Base-by-base conservation (phyloP, 495 filamentous ascomycete genomes). In the Achaetomiella virescens region DNA sequence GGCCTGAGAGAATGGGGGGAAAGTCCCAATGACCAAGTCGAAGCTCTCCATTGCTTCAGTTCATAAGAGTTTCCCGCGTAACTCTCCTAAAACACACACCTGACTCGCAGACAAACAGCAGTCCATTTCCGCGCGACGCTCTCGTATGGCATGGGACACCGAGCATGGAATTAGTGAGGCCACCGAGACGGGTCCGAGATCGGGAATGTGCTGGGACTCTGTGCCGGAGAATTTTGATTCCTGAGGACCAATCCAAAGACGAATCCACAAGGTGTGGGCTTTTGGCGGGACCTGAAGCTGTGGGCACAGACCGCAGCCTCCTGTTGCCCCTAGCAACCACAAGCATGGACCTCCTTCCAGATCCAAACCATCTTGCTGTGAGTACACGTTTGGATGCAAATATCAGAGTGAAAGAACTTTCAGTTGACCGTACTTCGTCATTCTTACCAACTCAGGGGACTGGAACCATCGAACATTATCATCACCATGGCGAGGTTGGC, bases 401-500 rank as follows among this genome's bases (percentile, higher is more conserved):
- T 4, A 11, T 38, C 36, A 11, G 3, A 3, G 3, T 7, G 36
- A 12, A 11, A 38, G 3, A 6, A 7, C 36, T n/a, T 38, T 31
- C 4, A 31, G 9, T 4, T 31, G 27, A 53, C 15, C n/a, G n/a
- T n/a, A n/a, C 6, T 27, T 18, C 22, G 20, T 44, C 25, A 31
- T 25, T 35, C n/a, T 31, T 5, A 33, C 18, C 9, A 25, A 5
- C 11, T n/a, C 20, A 33, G 25, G 22, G 18, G 3, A 25, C n/a
- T 22, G 31, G 24, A 11, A 14, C 11, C n/a, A 3, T 7, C 7
- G 33, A 44, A 29, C 7, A 0, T 35, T 3, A 54, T 6, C 10
- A 0, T 25, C 4, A 54, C 8, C 10, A 61, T 59, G 63, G 49
- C 54, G 7, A 45, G 53, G 25, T 21, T 52, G 38, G 53, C 61